Evolutionary conservation across 176 grass and related monocot species (phyloP).

Genomic region (Oryza australiensis): DNA sequence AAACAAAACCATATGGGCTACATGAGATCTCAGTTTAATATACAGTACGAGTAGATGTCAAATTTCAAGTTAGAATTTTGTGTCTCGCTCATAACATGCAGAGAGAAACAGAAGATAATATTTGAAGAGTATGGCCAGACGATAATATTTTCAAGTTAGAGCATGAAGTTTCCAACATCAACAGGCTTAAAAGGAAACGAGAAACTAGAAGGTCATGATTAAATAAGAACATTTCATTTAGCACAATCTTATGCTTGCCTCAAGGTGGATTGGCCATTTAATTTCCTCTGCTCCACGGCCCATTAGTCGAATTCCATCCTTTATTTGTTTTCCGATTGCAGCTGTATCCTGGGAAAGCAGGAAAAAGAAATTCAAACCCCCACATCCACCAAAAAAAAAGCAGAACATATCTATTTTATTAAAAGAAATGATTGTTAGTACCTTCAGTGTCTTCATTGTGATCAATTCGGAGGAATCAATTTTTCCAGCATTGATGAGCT

Average conservation of each 20-base stretch:
- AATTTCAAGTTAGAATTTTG: conserved; percentile 4
- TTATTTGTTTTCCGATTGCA: conserved; percentile 94
- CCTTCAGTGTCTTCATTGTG: conserved; percentile 97
- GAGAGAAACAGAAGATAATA: not conserved
- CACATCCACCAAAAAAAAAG: not conserved
- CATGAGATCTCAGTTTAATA: not conserved
- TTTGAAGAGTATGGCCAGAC: not conserved
- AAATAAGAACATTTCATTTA: not conserved
- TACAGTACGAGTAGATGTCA: not conserved
- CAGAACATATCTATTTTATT: not conserved
- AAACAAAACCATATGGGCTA: conserved; percentile 10
- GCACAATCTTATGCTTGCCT: conserved; percentile 40
- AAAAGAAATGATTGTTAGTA: conserved; percentile 35
- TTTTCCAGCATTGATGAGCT: conserved; percentile 87
- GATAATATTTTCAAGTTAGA: not conserved
- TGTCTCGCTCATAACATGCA: not conserved
- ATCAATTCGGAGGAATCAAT: conserved; percentile 93
- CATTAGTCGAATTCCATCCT: conserved; percentile 97
- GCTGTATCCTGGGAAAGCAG: conserved; percentile 57
- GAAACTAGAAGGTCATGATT: conserved; percentile 14
- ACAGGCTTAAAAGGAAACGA: conserved; percentile 21
- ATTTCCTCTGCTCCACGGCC: conserved; percentile 89
- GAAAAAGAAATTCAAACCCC: conserved; percentile 11
- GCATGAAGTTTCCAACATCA: not conserved
- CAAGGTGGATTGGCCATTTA: conserved; percentile 96